These are phyloP conservation scores for Codiaeum variegatum DNA, from an alignment of 441 rosid genomes.

Conservation along the genomic window DNA sequence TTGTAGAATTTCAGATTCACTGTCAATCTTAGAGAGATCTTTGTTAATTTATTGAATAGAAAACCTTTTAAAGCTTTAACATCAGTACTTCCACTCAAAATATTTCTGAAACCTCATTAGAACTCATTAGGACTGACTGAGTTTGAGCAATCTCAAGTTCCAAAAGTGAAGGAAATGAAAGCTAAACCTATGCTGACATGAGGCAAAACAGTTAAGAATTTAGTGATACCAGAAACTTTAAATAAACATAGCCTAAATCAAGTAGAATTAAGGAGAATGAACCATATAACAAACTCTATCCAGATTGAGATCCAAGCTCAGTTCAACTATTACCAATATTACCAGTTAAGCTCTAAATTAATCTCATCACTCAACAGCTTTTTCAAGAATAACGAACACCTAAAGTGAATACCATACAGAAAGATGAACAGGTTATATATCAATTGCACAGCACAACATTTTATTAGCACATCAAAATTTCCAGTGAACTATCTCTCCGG, in stretches of 20 bases:
- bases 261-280: neutral
- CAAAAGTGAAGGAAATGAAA: neutral
- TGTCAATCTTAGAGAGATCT: neutral
- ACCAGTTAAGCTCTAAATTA: neutral
- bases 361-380: neutral
- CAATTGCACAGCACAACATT: neutral
- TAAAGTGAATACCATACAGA: neutral
- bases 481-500: too few species aligned
- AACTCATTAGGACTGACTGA: neutral
- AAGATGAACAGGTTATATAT: conserved; percentile 6
- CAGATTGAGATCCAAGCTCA: conserved; percentile 5
- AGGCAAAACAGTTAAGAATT: neutral
- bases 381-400: neutral
- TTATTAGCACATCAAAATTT: neutral
- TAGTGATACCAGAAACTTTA: neutral
- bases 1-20: conserved; percentile 2
- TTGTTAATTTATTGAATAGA: neutral
- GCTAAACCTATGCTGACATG: neutral
- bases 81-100: neutral
- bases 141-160: neutral
- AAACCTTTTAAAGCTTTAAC: neutral
- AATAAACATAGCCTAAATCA: neutral
- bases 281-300: neutral
- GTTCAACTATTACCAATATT: neutral
- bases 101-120: neutral